Evolutionary conservation across 345 rosid genomes (phyloP).

Genomic region (Aquilaria malaccensis): DNA sequence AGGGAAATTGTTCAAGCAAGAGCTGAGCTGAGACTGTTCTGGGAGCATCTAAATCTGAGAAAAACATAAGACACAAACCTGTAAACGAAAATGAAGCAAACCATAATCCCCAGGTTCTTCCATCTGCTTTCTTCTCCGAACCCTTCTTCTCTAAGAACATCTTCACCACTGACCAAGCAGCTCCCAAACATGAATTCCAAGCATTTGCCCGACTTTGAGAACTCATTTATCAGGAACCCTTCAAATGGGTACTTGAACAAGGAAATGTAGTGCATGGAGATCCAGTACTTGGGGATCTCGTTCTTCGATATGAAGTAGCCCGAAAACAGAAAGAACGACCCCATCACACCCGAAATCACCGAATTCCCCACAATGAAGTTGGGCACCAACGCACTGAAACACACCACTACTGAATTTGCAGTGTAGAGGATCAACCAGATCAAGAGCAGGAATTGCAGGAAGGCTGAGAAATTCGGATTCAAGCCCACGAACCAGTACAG

Average conservation of each 20-base stretch:
- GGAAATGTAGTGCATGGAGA: constrained; percentile 90
- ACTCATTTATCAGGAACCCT: constrained; percentile 86
- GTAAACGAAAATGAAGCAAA: constrained; percentile 62
- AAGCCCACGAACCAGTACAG: constrained; percentile 89
- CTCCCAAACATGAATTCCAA: constrained; percentile 56
- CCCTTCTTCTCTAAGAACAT: constrained; percentile 68
- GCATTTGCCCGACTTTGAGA: constrained; percentile 73
- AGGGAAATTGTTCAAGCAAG: constrained; percentile 16
- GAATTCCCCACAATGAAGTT: constrained; percentile 91
- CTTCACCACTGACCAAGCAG: constrained; percentile 62
- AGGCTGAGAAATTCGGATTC: constrained; percentile 56
- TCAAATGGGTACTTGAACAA: constrained; percentile 97
- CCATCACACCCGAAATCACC: constrained; percentile 90
- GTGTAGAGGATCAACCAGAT: constrained; percentile 97
- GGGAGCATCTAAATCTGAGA: constrained; percentile 71
- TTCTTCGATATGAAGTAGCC: constrained; percentile 86
- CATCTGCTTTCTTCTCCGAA: constrained; percentile 64
- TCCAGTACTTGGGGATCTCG: constrained; percentile 83
- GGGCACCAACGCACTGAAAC: constrained; percentile 88
- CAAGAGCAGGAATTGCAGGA: constrained; percentile 58
- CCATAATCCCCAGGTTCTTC: constrained; percentile 76
- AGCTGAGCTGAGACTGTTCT: constrained; percentile 28
- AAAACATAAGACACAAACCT: constrained; percentile 74
- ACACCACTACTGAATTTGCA: constrained; percentile 92
- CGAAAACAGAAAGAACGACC: constrained; percentile 88